These are phyloP conservation scores for Poa annua DNA, from an alignment of 176 grass and related monocot species.

Conservation along the genomic window DNA sequence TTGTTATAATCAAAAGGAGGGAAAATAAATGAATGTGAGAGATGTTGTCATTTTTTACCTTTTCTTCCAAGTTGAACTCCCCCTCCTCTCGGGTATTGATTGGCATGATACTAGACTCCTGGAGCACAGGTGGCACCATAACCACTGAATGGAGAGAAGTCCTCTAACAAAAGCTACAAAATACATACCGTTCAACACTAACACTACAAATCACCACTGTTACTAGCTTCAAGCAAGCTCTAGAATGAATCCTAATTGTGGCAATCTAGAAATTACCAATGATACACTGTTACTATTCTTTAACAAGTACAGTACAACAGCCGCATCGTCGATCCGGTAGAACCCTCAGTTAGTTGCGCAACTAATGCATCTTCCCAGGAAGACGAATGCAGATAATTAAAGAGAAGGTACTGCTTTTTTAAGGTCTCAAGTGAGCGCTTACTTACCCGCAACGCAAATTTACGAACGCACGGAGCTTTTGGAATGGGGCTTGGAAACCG, in stretches of 20 bases:
- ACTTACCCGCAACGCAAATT: slow-evolving; percentile 25
- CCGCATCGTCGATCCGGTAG: neutral
- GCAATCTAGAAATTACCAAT: no score
- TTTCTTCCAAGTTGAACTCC: slow-evolving; percentile 17
- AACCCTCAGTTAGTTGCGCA: neutral
- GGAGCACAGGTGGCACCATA: slow-evolving; percentile 30
- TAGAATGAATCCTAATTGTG: no score
- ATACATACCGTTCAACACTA: neutral
- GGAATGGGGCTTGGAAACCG: neutral
- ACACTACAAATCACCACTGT: neutral
- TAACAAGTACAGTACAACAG: no score
- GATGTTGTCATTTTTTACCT: slow-evolving; percentile 29
- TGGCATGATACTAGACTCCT: neutral
- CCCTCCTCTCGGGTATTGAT: neutral
- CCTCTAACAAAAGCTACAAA: slow-evolving; percentile 5
- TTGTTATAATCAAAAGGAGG: neutral
- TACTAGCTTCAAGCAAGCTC: no score
- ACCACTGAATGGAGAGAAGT: neutral
- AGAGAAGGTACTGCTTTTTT: no score
- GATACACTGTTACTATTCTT: no score
- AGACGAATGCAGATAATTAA: neutral
- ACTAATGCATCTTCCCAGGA: neutral
- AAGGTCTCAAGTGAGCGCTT: neutral
- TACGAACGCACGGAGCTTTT: neutral
- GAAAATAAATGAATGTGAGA: neutral